These are phyloP conservation scores for Bullera alba DNA, from an alignment of 768 basidiomycete species.

Conservation along the genomic window DNA sequence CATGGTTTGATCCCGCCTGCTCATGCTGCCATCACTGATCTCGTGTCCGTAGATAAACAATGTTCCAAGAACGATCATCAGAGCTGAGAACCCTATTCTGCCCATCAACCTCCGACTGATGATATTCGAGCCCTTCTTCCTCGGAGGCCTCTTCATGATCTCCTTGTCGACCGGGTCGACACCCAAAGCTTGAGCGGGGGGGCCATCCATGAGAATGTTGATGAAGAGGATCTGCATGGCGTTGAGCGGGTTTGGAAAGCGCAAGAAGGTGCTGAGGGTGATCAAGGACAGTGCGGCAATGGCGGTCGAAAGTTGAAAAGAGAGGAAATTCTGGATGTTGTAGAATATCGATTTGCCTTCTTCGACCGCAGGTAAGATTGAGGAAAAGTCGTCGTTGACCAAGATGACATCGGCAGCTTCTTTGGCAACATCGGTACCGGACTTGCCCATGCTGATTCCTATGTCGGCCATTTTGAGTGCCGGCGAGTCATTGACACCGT, in stretches of 20 bases:
- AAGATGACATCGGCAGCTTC: slow-evolving; percentile 96
- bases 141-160: slow-evolving; percentile 87
- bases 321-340: slow-evolving; percentile 96
- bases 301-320: slow-evolving; percentile 96
- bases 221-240: slow-evolving; percentile 99
- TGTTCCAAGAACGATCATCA: slow-evolving; percentile 82
- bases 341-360: slow-evolving; percentile 98
- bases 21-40: slow-evolving; percentile 73
- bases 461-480: slow-evolving; percentile 97
- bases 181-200: slow-evolving; percentile 89
- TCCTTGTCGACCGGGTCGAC: slow-evolving; percentile 93
- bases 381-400: slow-evolving; percentile 94
- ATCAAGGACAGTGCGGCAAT: slow-evolving; percentile 91
- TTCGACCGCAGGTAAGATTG: slow-evolving; percentile 87
- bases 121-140: slow-evolving; percentile 83
- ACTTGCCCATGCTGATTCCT: slow-evolving; percentile 94
- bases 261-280: slow-evolving; percentile 83
- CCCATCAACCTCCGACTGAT: slow-evolving; percentile 65
- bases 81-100: slow-evolving; percentile 85
- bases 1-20: slow-evolving; percentile 90
- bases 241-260: slow-evolving; percentile 84
- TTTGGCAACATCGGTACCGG: slow-evolving; percentile 97
- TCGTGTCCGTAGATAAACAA: slow-evolving; percentile 79
- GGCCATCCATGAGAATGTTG: slow-evolving; percentile 99
- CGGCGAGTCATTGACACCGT: slow-evolving; percentile 96